Percentiles rank a stretch among this genome's conserved stretches.
These are phyloP conservation scores for Ophiocordyceps robertsii DNA, from an alignment of 2,329 filamentous ascomycete species.

Conservation along the genomic window DNA sequence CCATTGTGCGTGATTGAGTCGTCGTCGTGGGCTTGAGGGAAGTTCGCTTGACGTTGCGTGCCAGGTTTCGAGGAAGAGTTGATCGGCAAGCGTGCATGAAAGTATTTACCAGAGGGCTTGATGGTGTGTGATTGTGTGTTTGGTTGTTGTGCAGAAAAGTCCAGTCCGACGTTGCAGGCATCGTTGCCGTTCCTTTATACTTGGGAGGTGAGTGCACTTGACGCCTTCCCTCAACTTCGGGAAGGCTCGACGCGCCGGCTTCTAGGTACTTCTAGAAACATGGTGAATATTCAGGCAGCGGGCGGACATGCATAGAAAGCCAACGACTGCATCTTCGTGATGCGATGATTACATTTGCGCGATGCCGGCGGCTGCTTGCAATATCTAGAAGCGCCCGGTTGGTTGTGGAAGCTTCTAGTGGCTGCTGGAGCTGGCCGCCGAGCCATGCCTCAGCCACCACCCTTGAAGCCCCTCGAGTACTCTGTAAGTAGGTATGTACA, in stretches of 20 bases:
- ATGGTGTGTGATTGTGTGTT: neutral
- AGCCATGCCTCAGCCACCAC: no score
- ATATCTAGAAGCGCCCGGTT: slow-evolving; percentile 7
- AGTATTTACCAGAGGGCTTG: slow-evolving; percentile 9
- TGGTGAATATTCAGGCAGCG: no score
- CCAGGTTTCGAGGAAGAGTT: slow-evolving; percentile 10
- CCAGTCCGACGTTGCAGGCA: neutral
- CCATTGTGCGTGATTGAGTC: slow-evolving; percentile 33
- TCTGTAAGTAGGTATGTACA: no score
- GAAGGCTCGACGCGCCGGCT: slow-evolving; percentile 7
- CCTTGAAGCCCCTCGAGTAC: no score
- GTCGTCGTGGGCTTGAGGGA: slow-evolving; percentile 8
- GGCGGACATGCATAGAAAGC: no score
- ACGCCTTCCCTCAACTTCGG: slow-evolving; percentile 7
- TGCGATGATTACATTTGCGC: neutral
- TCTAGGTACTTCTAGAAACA: slow-evolving; percentile 12
- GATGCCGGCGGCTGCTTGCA: neutral
- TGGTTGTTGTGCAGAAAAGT: no score
- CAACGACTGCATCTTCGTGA: neutral
- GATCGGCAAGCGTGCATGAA: slow-evolving; percentile 11
- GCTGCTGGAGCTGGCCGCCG: neutral
- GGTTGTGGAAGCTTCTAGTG: slow-evolving; percentile 13
- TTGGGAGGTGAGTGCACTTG: neutral
- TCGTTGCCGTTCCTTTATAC: slow-evolving; percentile 17
- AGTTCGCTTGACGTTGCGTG: slow-evolving; percentile 13